Evolutionary conservation across 2,329 filamentous ascomycete species (phyloP).

Genomic region (Aspergillus sp.): DNA sequence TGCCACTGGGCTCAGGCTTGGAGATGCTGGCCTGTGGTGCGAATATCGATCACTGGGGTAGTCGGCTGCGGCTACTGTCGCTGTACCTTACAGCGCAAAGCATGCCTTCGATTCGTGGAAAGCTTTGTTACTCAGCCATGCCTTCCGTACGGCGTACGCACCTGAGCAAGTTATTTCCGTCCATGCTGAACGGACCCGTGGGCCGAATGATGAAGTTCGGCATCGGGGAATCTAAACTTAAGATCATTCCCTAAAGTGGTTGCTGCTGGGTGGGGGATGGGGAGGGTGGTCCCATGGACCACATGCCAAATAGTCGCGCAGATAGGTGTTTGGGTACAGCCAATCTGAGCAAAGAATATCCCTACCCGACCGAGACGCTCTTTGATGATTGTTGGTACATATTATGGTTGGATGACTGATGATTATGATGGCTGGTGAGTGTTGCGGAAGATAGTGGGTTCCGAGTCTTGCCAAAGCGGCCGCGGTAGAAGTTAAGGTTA

Average conservation of each 20-base stretch:
- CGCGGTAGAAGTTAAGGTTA: neutral
- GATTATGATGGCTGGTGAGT: neutral
- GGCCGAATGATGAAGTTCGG: neutral
- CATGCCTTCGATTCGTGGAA: neutral
- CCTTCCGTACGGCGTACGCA: neutral
- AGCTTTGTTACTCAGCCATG: neutral
- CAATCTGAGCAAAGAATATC: neutral
- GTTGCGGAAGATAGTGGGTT: neutral
- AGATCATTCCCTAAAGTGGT: conserved; percentile 6
- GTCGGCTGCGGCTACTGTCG: neutral
- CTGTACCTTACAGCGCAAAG: neutral
- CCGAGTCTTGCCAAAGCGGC: neutral
- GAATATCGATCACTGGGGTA: neutral
- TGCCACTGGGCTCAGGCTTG: neutral
- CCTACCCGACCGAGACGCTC: neutral
- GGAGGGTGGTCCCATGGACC: neutral
- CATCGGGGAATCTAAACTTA: neutral
- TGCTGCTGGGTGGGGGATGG: conserved; percentile 1
- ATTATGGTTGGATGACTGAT: neutral
- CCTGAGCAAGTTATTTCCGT: neutral
- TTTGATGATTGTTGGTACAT: neutral
- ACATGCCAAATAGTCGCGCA: neutral
- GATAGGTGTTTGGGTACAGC: neutral
- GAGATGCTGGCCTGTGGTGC: neutral
- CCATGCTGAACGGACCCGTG: neutral